These are phyloP conservation scores for Plasmodium relictum DNA, from an alignment of 169 alveolate genomes.

Conservation along the genomic window DNA sequence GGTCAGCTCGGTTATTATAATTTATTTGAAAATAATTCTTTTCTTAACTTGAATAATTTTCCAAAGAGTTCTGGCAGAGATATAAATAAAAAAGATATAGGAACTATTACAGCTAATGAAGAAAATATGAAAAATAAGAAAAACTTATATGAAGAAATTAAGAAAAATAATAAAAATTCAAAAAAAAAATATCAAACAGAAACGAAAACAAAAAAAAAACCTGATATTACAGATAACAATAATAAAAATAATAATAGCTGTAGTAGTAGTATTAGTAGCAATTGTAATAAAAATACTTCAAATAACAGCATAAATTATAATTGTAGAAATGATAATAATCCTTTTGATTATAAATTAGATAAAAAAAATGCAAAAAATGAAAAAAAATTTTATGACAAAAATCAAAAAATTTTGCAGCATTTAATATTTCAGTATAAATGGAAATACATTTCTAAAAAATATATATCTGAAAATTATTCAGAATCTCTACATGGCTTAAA, in stretches of 20 bases:
- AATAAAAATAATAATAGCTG: background rate
- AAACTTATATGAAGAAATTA: background rate
- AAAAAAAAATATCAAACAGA: constrained; percentile 1
- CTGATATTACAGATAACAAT: background rate
- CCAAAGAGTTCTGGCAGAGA: background rate
- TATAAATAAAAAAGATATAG: background rate
- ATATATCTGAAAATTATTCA: background rate
- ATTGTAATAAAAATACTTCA: background rate
- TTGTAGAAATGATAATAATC: background rate
- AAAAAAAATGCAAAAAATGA: background rate
- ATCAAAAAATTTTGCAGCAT: constrained; percentile 35
- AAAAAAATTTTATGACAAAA: background rate
- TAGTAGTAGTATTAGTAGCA: background rate
- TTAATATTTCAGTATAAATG: constrained; percentile 57
- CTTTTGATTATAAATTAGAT: background rate
- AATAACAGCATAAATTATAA: background rate
- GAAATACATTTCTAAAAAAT: constrained; percentile 10
- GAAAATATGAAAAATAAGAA: background rate
- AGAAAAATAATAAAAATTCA: background rate
- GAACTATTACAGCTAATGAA: background rate
- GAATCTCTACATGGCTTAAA: constrained; percentile 25
- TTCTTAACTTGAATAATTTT: background rate
- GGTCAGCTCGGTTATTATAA: constrained; percentile 93
- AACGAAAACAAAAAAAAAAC: background rate
- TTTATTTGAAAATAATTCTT: constrained; percentile 47